A percentile compares a stretch with the other conserved stretches of the same genome.
Conservation (phyloP, 2,329 filamentous ascomycete species). For the Rhynchosporium agropyri region DNA sequence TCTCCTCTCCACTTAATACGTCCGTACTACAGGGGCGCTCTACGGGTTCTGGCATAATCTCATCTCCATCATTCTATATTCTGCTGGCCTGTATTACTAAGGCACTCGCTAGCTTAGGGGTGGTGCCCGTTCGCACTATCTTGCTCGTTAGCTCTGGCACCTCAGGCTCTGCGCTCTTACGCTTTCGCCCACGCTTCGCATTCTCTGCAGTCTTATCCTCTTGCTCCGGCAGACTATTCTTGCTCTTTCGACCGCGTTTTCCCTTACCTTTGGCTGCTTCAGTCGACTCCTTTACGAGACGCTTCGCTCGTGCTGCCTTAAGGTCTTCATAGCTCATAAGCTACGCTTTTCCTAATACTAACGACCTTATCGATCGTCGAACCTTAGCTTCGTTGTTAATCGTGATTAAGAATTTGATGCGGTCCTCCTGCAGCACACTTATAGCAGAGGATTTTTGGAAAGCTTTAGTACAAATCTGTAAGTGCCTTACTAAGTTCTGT, state of each 20-base stretch:
- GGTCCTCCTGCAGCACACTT: conserved; percentile 39
- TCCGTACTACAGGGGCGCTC: conserved; percentile 19
- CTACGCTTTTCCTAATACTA: conserved; percentile 30
- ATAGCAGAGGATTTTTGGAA: conserved; percentile 35
- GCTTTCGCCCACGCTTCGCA: conserved; percentile 24
- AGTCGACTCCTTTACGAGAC: too few relatives aligned
- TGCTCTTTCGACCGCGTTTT: conserved; percentile 28
- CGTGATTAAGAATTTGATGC: conserved; percentile 32
- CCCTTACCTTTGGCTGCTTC: conserved; percentile 23
- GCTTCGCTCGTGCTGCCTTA: conserved; percentile 25
- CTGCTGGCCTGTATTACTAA: conserved; percentile 23
- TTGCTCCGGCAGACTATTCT: conserved; percentile 18
- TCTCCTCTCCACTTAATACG: conserved; percentile 16
- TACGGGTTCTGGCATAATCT: conserved; percentile 17
- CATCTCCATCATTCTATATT: conserved; percentile 21
- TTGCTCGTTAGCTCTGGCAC: conserved; percentile 15
- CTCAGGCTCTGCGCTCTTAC: conserved; percentile 23
- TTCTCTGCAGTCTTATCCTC: conserved; percentile 5
- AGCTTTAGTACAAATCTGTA: conserved; percentile 36
- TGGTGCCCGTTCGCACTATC: conserved; percentile 21
- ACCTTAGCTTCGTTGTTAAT: conserved; percentile 30
- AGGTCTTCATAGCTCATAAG: conserved; percentile 42
- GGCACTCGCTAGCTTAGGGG: conserved; percentile 15
- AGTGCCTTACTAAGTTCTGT: conserved; percentile 31
- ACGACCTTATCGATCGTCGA: conserved; percentile 26